phyloP scores from a whole-genome alignment of 768 basidiomycete genomes.

The Podaxis mareebaensis region DNA sequence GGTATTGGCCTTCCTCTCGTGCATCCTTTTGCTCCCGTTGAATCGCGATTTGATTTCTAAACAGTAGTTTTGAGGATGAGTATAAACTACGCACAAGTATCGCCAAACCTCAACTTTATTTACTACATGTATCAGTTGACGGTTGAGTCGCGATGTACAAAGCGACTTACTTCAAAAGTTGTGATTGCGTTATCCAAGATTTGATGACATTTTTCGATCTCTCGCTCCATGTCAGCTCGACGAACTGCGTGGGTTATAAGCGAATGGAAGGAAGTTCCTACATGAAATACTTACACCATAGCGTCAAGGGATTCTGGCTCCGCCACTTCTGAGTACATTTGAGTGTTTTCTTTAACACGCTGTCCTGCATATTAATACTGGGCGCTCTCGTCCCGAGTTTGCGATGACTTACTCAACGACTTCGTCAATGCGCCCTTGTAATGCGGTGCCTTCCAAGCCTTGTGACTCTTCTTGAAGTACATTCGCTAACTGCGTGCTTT shows the following conservation, averaged over 20 bases:
- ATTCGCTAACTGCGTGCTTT: slow-evolving; percentile 40
- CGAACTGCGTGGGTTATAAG: neutral
- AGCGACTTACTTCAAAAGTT: neutral
- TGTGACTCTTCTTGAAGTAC: slow-evolving; percentile 41
- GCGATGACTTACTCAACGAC: slow-evolving; percentile 38
- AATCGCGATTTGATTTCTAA: neutral
- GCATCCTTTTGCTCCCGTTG: neutral
- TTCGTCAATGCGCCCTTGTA: slow-evolving; percentile 41
- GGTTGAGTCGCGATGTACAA: neutral
- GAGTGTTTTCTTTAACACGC: neutral
- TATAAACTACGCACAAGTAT: neutral
- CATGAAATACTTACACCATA: neutral
- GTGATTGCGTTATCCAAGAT: neutral
- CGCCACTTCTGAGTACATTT: neutral
- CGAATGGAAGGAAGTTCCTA: neutral
- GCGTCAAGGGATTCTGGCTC: neutral
- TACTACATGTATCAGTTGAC: neutral
- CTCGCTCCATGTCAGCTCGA: neutral
- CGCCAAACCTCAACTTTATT: neutral
- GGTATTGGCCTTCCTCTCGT: neutral
- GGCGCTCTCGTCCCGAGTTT: neutral
- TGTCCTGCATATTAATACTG: neutral
- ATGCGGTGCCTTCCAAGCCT: slow-evolving; percentile 40
- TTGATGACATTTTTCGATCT: neutral
- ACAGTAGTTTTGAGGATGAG: neutral